Evolutionary conservation across 2,329 filamentous ascomycete species (phyloP), one percentile per base, ranked within the genome.

Genomic region (Diaporthe vexans): DNA sequence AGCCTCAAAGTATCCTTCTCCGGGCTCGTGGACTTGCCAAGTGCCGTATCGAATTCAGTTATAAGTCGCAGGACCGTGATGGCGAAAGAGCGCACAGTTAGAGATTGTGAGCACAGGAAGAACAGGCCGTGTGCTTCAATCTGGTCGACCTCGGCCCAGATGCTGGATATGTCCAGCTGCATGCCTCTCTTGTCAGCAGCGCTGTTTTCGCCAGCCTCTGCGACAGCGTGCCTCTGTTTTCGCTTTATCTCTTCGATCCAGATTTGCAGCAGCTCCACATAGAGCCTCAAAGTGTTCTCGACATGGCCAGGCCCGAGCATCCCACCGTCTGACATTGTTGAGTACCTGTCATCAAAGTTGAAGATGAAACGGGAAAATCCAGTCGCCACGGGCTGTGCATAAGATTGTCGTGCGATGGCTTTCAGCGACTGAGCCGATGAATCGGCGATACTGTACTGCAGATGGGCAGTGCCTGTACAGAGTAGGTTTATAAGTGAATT

Each of bases 351-450:
- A 82, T 99, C 97, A 81, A 98, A 99, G 78, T 97, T 98, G 86
- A 99, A 99, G 71, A 99, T 99, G 83, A 98, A 99, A 35, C 95
- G 90, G 51, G 97, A 94, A 83, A 99, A 99, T 0, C 97, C 96
- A 83, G 97, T 98, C 0, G 95, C 98, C 4, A 99, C 97, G 82
- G 97, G 94, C 78, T 99, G 95, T 0, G 97, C 95, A 83, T 98
- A 94, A 10, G 93, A 94, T 80, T 99, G 97, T 43, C 94, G 90
- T 15, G 97, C 97, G 79, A 99, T 99, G 0, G 96, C 96, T 82
- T 98, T 98, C 21, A 99, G 85, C 1, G 97, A 98, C 78, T 95
- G 94, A 4, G 95, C 94, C 1, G 97, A 98, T 0, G 97, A 98
- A 57, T 91, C 90, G 1, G 97, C 97, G 81, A 99, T 98, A 74